phyloP scores from a whole-genome alignment of 2,329 filamentous ascomycete species.

The Pseudogymnoascus sp. region DNA sequence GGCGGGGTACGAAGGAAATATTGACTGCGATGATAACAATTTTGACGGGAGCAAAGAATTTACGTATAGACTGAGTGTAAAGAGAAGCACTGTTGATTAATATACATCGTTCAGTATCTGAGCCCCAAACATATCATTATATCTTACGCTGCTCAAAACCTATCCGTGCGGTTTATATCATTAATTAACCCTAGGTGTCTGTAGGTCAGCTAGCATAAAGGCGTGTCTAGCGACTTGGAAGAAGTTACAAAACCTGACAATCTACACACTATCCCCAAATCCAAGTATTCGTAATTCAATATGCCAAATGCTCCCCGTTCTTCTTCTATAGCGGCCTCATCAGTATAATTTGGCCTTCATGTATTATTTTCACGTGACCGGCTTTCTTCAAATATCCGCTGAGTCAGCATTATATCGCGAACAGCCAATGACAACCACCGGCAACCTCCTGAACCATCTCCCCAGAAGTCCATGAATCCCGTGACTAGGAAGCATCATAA shows the following conservation, averaged over 20 bases:
- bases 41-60: not conserved
- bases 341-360: not conserved
- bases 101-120: not conserved
- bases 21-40: not conserved
- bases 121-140: not conserved
- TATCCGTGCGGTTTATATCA: not conserved
- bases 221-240: not conserved
- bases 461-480: not conserved
- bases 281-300: not conserved
- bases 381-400: not conserved
- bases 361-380: not conserved
- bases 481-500: not conserved
- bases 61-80: slow-evolving; percentile 6
- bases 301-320: not conserved
- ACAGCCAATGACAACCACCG: not conserved
- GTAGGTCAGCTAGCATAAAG: not conserved
- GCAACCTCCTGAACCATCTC: slow-evolving; percentile 1
- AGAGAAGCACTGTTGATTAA: slow-evolving; percentile 7
- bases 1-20: not conserved
- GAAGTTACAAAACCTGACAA: not conserved
- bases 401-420: not conserved
- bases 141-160: not conserved
- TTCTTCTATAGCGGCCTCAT: not conserved
- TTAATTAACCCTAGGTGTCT: not conserved
- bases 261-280: not conserved